Evolutionary conservation across 495 filamentous ascomycete genomes (phyloP).

Genomic region (Aspergillus asperescens): DNA sequence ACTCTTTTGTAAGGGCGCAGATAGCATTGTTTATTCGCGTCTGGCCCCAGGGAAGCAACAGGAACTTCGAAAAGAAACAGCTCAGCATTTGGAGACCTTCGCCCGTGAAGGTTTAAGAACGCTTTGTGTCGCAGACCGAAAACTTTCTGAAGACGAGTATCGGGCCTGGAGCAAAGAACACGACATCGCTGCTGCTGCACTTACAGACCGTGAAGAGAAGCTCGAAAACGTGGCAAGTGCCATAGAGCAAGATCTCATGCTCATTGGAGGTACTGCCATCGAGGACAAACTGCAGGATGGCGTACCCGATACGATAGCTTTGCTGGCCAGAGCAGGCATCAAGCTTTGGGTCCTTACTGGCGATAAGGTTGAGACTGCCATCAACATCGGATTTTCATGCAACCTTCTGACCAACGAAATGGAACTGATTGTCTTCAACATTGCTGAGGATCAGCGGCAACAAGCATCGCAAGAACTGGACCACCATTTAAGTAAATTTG

Average conservation of each 20-base stretch:
- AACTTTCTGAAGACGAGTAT: constrained; percentile 83
- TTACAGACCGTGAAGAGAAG: constrained; percentile 88
- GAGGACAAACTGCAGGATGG: constrained; percentile 97
- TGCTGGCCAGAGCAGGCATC: constrained; percentile 91
- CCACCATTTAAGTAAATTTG: constrained; percentile 64
- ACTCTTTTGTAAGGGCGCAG: constrained; percentile 96
- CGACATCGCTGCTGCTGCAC: constrained; percentile 76
- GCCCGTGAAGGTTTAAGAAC: constrained; percentile 93
- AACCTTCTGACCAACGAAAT: constrained; percentile 96
- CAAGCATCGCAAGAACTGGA: constrained; percentile 66
- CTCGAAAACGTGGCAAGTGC: constrained; percentile 82
- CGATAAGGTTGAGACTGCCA: constrained; percentile 98
- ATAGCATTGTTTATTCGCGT: constrained; percentile 95
- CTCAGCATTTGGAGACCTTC: constrained; percentile 93
- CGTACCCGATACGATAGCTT: constrained; percentile 90
- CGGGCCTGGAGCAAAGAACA: constrained; percentile 78
- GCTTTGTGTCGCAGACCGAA: constrained; percentile 85
- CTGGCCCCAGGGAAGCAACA: constrained; percentile 78
- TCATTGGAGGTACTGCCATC: constrained; percentile 94
- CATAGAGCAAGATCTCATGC: constrained; percentile 84
- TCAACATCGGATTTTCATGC: constrained; percentile 99
- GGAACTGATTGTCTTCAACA: constrained; percentile 90
- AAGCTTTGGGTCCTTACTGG: constrained; percentile 99
- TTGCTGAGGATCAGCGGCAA: constrained; percentile 64
- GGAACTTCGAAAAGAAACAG: constrained; percentile 75